Evolutionary conservation across 2,329 filamentous ascomycete species (phyloP), one percentile per base, ranked within the genome.

Genomic region (Eutypa lata): DNA sequence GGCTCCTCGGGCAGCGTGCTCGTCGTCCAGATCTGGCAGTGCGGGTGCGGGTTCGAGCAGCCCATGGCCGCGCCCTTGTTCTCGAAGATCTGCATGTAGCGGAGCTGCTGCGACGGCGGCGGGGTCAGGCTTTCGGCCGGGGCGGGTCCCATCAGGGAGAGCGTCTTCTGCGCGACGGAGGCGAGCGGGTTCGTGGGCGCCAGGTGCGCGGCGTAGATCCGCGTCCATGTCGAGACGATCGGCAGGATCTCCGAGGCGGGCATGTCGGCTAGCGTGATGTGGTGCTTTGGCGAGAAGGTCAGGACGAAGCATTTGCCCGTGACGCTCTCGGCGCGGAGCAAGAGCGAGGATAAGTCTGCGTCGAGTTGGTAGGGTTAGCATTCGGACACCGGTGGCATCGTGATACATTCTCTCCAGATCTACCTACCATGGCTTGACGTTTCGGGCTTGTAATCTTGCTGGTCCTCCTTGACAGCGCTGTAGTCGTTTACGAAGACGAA

Each of bases 71-170:
- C 86, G 49, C 94, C 94, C 74, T 99, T 99, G 78, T 99, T 99
- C 75, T 99, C 94, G 58, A 99, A 99, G 59, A 99, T 97, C 69
- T 99, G 94, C 92, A 99, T 97, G 74, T 96, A 97, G 50, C 89
- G 84, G 64, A 96, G 91, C 72, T 96, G 90, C 50, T 89, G 82
- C 49, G 80, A 84, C 4, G 91, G 87, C 26, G 74, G 73, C 7
- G 73, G 61, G 18, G 81, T 67, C 22, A 68, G 55, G 53, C 65
- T 68, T 53, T 73, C 68, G 4, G 66, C 61, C 11, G 67, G 67
- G 2, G 67, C 66, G 3, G 67, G 53, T 67, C 77, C 63, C 2
- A 71, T 63, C 5, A 37, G 74, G 68, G 7, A 80, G 66, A 77
- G 68, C 19, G 69, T 31, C 6, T 5, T 63, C 1, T 64, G 60